Conservation (phyloP, 164 flowering plant species). For the Stephania japonica region DNA sequence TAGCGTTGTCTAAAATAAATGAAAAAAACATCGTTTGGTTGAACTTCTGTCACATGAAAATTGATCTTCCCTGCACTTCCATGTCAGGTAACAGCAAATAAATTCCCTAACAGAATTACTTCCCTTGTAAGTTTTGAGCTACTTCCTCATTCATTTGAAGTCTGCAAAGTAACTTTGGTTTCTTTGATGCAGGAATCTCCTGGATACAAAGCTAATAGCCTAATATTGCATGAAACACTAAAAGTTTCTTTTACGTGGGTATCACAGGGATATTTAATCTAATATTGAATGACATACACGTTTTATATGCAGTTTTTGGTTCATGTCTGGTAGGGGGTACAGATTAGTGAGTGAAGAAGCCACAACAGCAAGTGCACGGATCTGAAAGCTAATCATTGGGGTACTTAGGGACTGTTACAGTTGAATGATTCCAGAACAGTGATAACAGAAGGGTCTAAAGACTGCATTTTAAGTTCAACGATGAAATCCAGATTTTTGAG, state of each 20-base stretch:
- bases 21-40: neutral
- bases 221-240: no score
- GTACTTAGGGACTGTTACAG: neutral
- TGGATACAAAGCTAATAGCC: no score
- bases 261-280: no score
- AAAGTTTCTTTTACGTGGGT: no score
- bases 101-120: neutral
- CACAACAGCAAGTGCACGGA: neutral
- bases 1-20: neutral
- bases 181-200: no score
- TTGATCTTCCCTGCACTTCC: neutral
- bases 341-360: neutral
- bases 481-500: neutral
- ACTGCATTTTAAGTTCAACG: neutral
- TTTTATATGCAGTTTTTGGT: neutral
- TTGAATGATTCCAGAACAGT: neutral
- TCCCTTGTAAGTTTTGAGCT: neutral
- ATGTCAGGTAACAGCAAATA: neutral
- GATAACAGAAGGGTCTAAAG: neutral
- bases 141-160: neutral
- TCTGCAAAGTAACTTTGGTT: no score
- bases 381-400: neutral
- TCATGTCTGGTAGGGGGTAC: neutral
- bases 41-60: neutral
- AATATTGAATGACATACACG: neutral